Evolutionary conservation across 2,329 filamentous ascomycete genomes (phyloP), one percentile per base, ranked within the genome.

Genomic region (Lomentospora prolificans): DNA sequence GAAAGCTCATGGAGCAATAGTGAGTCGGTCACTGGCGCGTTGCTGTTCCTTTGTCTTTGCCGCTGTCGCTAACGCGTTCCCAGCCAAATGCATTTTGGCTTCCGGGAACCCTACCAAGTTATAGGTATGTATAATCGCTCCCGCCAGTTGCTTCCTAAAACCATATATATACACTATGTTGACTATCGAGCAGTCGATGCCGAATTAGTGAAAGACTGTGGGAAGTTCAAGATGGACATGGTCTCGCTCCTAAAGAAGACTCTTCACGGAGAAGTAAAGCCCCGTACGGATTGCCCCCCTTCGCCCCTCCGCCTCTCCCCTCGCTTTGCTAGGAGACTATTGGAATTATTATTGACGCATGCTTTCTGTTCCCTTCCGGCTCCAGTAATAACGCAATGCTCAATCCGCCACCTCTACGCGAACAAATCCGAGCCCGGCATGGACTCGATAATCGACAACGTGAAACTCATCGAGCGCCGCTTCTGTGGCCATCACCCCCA

Each of bases 1-100:
- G 77, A 63, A 96, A 96, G 83, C 84, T 96, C 65, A 95, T 99
- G 85, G 86, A 90, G 72, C 86, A 92, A 67, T 96, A 91, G 79
- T 84, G 85, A 66, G 80, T 92, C 69, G 85, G 30, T 17, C 8
- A 10, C 50, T 3, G 9, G 14, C 24, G n/a, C 7, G 12, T 10
- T 31, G 22, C 22, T n/a, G n/a, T 3, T 9, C 4, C 30, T 10
- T 1, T 14, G 33, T 12, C 36, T 22, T 2, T 5, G 24, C 36
- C 22, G 3, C 39, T 24, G 10, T 14, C 46, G 19, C 33, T 39
- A 48, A 48, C 30, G 22, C 22, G 9, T 19, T 36, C 8, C 27
- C 25, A 55, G 53, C 46, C 31, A 33, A 25, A 55, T 55, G 39
- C 53, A 55, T 27, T 96, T 95, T 68, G 86, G 87, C 58, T 96